Base-by-base conservation (phyloP, 257 asterid genomes). In the Schizonepeta tenuifolia region DNA sequence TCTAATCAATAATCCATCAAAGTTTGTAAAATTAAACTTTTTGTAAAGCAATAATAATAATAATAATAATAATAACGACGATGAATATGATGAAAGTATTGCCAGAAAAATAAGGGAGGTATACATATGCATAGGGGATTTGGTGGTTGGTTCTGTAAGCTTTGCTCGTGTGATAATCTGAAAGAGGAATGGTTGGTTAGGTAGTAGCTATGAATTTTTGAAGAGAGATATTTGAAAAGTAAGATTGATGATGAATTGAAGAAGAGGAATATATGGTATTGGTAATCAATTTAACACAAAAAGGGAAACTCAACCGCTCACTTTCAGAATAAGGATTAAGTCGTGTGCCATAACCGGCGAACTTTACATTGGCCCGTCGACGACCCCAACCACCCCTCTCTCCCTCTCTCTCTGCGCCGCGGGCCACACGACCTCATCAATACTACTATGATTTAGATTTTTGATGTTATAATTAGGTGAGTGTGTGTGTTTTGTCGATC, bases 281-380 rank as follows among this genome's bases (percentile, higher is more conserved):
- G 33, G 33, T 28, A 28, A 28, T 28, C 33, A 28, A 3, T 28
- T 28, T 4, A 41, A 41, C 49, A 3, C 51, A 44, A 18, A 9
- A 1, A 1, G 18, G 56, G 96, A 84, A 89, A 84, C 38, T 68
- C 90, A 89, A 91, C 96, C 62, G 86, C 85, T 80, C 87, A 65
- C 92, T 86, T 91, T 91, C 86, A 11, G 58, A 46, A 70, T 51
- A 60, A 61, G 75, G 77, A 60, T 72, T 15, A 41, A 72, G 80
- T 79, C 75, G 47, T n/a, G 22, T 65, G 65, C 53, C 28, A 50
- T n/a, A 41, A 61, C 31, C 36, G 20, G 58, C 40, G 63, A 72
- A 53, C 62, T 9, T 33, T n/a, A 33, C 13, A 57, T 59, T 59
- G 20, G 4, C 38, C 68, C 68, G 59, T 70, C 72, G 11, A 36